A percentile compares a stretch with the other conserved stretches of the same genome.
These are phyloP conservation scores for Bonia amplexicaulis DNA, from an alignment of 176 grass and related monocot genomes.

Conservation along the genomic window DNA sequence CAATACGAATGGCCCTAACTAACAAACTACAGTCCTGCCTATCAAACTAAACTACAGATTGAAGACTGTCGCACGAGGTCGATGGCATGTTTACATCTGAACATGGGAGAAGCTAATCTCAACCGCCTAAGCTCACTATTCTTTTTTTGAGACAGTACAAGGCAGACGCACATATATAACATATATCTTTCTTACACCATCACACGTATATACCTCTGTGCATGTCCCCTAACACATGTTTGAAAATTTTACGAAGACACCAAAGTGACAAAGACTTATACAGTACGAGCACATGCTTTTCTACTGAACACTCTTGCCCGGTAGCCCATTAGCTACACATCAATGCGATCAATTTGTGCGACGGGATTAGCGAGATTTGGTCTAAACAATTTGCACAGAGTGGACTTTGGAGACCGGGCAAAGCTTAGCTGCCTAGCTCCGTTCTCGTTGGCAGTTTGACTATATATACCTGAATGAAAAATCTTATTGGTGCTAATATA, in stretches of 20 bases:
- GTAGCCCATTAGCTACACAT: background rate
- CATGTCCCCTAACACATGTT: too few relatives aligned
- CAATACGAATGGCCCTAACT: background rate
- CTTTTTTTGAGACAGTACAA: background rate
- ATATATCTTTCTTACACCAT: too few relatives aligned
- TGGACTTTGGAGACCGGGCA: slow-evolving; percentile 13
- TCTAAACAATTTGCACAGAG: background rate
- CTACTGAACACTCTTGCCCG: background rate
- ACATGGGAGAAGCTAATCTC: slow-evolving; percentile 14
- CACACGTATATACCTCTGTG: too few relatives aligned
- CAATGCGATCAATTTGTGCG: background rate
- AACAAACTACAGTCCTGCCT: background rate
- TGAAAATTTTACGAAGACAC: too few relatives aligned
- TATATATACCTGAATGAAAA: background rate
- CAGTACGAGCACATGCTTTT: too few relatives aligned
- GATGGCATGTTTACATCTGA: background rate
- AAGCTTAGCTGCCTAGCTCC: background rate
- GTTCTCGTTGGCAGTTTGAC: background rate
- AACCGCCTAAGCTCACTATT: slow-evolving; percentile 3
- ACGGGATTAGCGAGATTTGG: background rate
- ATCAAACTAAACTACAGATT: background rate
- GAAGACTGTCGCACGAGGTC: slow-evolving; percentile 15
- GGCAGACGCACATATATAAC: too few relatives aligned
- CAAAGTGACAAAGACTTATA: too few relatives aligned
- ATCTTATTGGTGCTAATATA: background rate